A percentile compares a stretch with the other conserved stretches of the same genome.
Evolutionary conservation across 2,329 filamentous ascomycete species (phyloP).

Genomic region (Talaromyces sp.): DNA sequence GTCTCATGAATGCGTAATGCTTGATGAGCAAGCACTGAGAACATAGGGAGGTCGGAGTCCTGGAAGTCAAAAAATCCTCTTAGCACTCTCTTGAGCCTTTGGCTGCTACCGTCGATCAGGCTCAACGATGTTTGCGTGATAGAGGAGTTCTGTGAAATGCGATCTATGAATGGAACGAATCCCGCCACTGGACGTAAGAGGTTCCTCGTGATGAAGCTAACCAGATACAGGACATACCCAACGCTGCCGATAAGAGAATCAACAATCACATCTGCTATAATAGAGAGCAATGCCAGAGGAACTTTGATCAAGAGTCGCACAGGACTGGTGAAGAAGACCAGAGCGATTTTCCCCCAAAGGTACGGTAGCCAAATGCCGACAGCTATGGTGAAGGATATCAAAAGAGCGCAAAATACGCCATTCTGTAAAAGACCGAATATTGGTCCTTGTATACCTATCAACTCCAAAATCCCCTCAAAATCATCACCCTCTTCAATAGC

Average conservation of each 20-base stretch:
- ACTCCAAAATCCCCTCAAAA: conserved; percentile 90
- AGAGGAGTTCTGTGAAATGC: conserved; percentile 35
- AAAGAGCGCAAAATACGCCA: conserved; percentile 84
- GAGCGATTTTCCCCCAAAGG: conserved; percentile 78
- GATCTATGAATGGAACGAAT: conserved; percentile 35
- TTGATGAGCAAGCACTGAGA: conserved; percentile 72
- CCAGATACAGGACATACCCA: conserved; percentile 50
- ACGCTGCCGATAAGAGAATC: conserved; percentile 67
- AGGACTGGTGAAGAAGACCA: conserved; percentile 77
- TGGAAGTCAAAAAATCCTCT: conserved; percentile 42
- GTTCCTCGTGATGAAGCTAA: conserved; percentile 33
- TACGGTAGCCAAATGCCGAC: conserved; percentile 88
- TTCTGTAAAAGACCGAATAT: conserved; percentile 89
- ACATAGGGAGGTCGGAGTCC: conserved; percentile 66
- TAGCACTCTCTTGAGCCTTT: conserved; percentile 37
- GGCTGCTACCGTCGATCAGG: conserved; percentile 41
- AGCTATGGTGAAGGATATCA: conserved; percentile 83
- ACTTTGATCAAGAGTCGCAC: conserved; percentile 63
- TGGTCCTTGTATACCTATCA: conserved; percentile 94
- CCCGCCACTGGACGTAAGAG: conserved; percentile 34
- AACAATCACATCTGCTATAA: conserved; percentile 72
- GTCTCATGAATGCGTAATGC: conserved; percentile 62
- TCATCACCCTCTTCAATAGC: conserved; percentile 76
- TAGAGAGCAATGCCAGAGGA: conserved; percentile 69
- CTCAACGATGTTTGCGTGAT: conserved; percentile 42